Evolutionary conservation across 257 asterid species (phyloP).

Genomic region (Solanum chilense): DNA sequence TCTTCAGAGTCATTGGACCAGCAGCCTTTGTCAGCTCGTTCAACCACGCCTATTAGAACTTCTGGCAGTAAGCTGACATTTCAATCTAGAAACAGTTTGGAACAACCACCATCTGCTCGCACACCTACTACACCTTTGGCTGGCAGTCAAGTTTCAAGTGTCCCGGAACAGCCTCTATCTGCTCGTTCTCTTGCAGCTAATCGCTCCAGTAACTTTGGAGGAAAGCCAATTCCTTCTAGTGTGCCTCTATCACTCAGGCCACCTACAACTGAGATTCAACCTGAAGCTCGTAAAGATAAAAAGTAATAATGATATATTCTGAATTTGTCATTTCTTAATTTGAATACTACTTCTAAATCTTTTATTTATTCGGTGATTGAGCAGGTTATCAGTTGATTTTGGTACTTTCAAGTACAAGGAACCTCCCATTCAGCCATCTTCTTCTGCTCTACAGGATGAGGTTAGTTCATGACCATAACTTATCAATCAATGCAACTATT

Average conservation of each 20-base stretch:
- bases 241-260: slow-evolving; percentile 46
- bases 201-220: slow-evolving; percentile 32
- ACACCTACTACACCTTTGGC: slow-evolving; percentile 12
- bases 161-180: slow-evolving; percentile 58
- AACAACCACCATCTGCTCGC: slow-evolving; percentile 34
- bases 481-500: too few species aligned
- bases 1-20: slow-evolving; percentile 16
- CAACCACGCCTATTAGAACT: slow-evolving; percentile 19
- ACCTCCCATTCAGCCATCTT: slow-evolving; percentile 30
- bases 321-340: background rate
- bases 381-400: slow-evolving; percentile 80
- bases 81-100: background rate
- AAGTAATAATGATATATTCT: slow-evolving; percentile 18
- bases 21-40: slow-evolving; percentile 32
- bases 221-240: slow-evolving; percentile 35
- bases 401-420: slow-evolving; percentile 85
- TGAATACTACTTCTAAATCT: background rate
- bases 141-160: slow-evolving; percentile 6
- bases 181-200: slow-evolving; percentile 37
- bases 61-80: background rate
- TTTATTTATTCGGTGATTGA: background rate
- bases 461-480: slow-evolving; percentile 13
- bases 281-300: slow-evolving; percentile 48
- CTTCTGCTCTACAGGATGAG: slow-evolving; percentile 98
- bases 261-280: slow-evolving; percentile 36